Conservation (phyloP, 148 eudicot genomes). For the Beta vulgaris region DNA sequence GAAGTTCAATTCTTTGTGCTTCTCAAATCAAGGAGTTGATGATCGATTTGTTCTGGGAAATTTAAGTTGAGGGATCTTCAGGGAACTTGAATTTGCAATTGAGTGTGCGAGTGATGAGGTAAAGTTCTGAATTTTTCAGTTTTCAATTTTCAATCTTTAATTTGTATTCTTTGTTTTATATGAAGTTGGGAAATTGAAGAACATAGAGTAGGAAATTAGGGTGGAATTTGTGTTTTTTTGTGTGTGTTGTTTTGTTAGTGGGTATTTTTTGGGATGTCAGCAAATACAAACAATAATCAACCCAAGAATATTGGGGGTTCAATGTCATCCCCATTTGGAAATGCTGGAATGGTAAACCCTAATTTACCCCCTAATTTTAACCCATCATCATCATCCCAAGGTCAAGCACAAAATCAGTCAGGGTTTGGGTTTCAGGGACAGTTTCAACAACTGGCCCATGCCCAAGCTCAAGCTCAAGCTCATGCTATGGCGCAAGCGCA, state of each 20-base stretch:
- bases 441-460: slow-evolving; percentile 55
- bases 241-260: neutral
- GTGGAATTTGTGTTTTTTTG: neutral
- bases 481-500: slow-evolving; percentile 49
- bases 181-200: neutral
- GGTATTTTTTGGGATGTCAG: slow-evolving; percentile 46
- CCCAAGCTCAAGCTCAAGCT: slow-evolving; percentile 70
- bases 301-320: slow-evolving; percentile 51
- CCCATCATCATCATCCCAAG: slow-evolving; percentile 25
- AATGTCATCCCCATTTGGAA: slow-evolving; percentile 58
- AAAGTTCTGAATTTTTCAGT: neutral
- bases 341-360: slow-evolving; percentile 46
- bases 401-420: slow-evolving; percentile 46
- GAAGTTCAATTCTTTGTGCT: neutral
- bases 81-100: neutral
- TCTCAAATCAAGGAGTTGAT: neutral
- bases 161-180: neutral
- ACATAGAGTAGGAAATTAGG: neutral
- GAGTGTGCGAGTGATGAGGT: neutral
- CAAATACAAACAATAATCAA: slow-evolving; percentile 44
- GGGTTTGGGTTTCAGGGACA: slow-evolving; percentile 60
- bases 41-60: neutral
- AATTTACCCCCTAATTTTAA: slow-evolving; percentile 55
- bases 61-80: neutral
- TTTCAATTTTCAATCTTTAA: neutral